Conservation (phyloP, 768 basidiomycete genomes). For the Boletus barrowsii region DNA sequence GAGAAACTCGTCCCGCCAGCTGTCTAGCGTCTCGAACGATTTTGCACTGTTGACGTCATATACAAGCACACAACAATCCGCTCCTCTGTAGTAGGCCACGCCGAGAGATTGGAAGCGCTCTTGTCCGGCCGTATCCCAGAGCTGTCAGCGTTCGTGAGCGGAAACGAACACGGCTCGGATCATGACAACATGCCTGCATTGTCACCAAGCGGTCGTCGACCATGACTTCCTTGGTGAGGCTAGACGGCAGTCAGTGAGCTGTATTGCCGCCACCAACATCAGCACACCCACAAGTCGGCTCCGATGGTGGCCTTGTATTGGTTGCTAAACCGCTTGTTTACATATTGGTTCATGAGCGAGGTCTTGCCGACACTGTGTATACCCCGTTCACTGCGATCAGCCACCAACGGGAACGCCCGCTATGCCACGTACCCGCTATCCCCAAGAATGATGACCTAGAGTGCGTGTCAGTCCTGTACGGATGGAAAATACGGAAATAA, state of each 20-base stretch:
- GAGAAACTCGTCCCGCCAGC: slow-evolving; percentile 99
- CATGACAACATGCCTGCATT: slow-evolving; percentile 74
- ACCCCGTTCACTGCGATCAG: slow-evolving; percentile 5
- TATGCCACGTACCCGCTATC: slow-evolving; percentile 77
- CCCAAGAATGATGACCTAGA: slow-evolving; percentile 95
- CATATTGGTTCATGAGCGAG: slow-evolving; percentile 99
- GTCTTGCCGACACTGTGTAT: slow-evolving; percentile 89
- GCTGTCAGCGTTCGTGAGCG: slow-evolving; percentile 42
- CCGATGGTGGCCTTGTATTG: slow-evolving; percentile 99
- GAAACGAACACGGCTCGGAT: neutral
- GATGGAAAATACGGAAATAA: neutral
- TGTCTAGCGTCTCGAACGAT: slow-evolving; percentile 97
- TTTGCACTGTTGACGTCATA: slow-evolving; percentile 99
- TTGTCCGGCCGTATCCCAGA: slow-evolving; percentile 99
- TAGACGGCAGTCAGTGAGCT: slow-evolving; percentile 30
- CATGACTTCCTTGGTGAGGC: slow-evolving; percentile 97
- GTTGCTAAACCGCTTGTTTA: slow-evolving; percentile 99
- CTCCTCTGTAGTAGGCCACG: slow-evolving; percentile 98
- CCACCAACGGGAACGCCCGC: slow-evolving; percentile 2
- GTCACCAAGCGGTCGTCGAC: slow-evolving; percentile 97
- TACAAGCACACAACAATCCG: slow-evolving; percentile 98
- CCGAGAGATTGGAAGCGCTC: slow-evolving; percentile 99
- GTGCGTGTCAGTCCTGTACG: slow-evolving; percentile 7
- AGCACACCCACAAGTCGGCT: slow-evolving; percentile 80
- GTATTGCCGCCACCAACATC: slow-evolving; percentile 6